Percentiles rank a stretch among this genome's conserved stretches.
phyloP scores from a whole-genome alignment of 192 early-diverging fungal genomes.

The Ambispora gerdemannii region DNA sequence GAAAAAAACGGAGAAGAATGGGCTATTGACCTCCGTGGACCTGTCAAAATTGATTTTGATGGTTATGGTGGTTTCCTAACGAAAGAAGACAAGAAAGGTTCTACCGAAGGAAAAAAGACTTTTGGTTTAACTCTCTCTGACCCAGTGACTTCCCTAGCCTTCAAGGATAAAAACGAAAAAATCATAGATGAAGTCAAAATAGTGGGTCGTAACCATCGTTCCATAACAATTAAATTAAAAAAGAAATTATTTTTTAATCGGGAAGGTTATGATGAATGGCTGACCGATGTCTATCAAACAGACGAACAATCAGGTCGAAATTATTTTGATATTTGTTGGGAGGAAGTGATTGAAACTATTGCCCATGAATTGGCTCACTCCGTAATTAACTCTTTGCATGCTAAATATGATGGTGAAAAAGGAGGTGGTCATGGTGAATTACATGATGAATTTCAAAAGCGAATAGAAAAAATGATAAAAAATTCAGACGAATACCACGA shows the following conservation, averaged over 20 bases:
- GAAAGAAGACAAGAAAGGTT: neutral
- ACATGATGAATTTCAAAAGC: neutral
- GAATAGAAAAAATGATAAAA: neutral
- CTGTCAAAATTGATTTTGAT: too few species aligned
- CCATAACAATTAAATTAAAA: neutral
- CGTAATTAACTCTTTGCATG: neutral
- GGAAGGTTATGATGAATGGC: neutral
- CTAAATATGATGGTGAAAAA: conserved; percentile 12
- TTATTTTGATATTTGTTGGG: conserved; percentile 9
- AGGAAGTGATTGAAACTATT: neutral
- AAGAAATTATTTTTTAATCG: conserved; percentile 14
- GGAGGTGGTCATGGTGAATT: neutral
- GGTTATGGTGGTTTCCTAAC: too few species aligned
- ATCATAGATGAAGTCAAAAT: too few species aligned
- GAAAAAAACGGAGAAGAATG: too few species aligned
- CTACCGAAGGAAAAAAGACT: neutral
- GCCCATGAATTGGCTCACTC: conserved; percentile 1
- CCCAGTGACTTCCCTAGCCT: too few species aligned
- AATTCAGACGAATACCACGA: too few species aligned
- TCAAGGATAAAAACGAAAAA: too few species aligned
- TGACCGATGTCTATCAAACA: neutral
- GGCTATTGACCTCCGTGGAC: too few species aligned
- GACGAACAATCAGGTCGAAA: neutral
- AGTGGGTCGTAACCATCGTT: too few species aligned
- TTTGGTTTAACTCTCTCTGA: conserved; percentile 4